These are phyloP conservation scores for Phaseolus coccineus DNA, from an alignment of 331 rosid species.

Conservation along the genomic window DNA sequence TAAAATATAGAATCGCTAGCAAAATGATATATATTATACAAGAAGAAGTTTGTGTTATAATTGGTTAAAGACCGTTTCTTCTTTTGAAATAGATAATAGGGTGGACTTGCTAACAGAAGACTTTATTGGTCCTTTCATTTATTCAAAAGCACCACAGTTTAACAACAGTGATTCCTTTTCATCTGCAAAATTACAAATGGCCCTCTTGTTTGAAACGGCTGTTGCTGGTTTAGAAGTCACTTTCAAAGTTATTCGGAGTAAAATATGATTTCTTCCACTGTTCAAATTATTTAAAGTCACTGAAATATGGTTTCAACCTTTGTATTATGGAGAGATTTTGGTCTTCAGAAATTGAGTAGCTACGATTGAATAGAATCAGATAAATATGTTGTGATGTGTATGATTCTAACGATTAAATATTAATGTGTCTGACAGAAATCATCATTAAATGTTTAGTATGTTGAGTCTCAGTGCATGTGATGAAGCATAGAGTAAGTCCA, in stretches of 20 bases:
- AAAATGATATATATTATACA: conserved; percentile 10
- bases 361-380: too few species aligned
- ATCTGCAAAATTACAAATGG: conserved; percentile 8
- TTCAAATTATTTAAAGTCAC: not conserved
- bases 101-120: conserved; percentile 41
- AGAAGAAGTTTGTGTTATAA: not conserved
- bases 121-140: conserved; percentile 15
- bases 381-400: too few species aligned
- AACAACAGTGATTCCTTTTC: not conserved
- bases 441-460: conserved; percentile 33
- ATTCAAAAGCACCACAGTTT: conserved; percentile 40
- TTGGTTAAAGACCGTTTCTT: not conserved
- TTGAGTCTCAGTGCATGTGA: conserved; percentile 16
- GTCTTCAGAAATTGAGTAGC: not conserved
- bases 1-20: not conserved
- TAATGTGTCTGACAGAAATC: conserved; percentile 30
- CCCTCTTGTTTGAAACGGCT: conserved; percentile 28
- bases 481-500: not conserved
- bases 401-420: not conserved
- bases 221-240: conserved; percentile 41
- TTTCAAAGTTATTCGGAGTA: not conserved
- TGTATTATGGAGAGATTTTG: not conserved
- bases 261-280: not conserved
- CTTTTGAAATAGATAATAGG: conserved; percentile 17
- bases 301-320: not conserved